Conservation (phyloP, 768 basidiomycete genomes). For the Russula griseocarnosa region DNA sequence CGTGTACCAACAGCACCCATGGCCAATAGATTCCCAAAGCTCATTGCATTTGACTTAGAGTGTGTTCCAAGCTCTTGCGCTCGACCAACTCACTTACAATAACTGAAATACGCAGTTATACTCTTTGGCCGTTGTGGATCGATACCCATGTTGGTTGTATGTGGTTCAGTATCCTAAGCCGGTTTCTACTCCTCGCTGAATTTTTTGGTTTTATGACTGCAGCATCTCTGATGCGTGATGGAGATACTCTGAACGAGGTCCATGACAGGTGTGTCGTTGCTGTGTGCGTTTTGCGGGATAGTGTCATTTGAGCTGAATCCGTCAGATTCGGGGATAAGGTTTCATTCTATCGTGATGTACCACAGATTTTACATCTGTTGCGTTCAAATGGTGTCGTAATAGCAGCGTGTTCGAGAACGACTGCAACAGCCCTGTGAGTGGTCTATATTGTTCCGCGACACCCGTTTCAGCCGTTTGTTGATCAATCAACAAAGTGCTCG, state of each 20-base stretch:
- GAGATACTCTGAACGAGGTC: conserved; percentile 45
- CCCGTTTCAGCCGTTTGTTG: neutral
- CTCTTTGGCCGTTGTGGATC: conserved; percentile 85
- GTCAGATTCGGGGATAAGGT: conserved; percentile 52
- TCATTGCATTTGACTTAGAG: conserved; percentile 83
- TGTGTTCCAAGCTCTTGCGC: conserved; percentile 36
- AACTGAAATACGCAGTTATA: conserved; percentile 59
- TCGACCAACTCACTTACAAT: neutral
- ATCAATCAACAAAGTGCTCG: conserved; percentile 52
- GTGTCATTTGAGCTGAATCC: neutral
- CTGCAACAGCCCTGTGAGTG: conserved; percentile 62
- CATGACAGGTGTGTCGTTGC: conserved; percentile 43
- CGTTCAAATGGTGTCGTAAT: conserved; percentile 48
- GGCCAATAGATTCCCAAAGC: conserved; percentile 47
- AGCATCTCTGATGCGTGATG: conserved; percentile 54
- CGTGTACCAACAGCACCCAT: neutral
- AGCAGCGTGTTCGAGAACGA: conserved; percentile 73
- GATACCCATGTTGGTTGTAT: conserved; percentile 67
- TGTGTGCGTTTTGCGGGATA: neutral
- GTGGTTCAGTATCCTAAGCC: neutral
- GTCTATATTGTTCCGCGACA: neutral
- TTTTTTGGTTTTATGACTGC: neutral
- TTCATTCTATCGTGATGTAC: conserved; percentile 73
- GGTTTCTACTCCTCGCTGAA: neutral
- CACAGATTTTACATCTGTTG: conserved; percentile 62